phyloP scores from a whole-genome alignment of 257 asterid genomes.

The Solanum tacnaense region DNA sequence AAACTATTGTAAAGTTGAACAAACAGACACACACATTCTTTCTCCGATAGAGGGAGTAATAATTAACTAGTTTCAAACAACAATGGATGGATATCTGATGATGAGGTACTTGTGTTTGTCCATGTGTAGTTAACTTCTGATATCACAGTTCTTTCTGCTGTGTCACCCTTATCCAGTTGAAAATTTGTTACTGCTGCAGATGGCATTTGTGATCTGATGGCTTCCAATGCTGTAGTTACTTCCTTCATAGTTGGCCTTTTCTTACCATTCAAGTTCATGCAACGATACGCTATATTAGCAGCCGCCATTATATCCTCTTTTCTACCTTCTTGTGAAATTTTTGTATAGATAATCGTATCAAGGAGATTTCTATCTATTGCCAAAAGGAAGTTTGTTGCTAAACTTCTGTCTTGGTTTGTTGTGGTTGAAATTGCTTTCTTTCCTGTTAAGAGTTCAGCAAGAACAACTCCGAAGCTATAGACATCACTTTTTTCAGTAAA shows the following conservation, averaged over 20 bases:
- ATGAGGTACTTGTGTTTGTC: background rate
- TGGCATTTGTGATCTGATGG: background rate
- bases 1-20: background rate
- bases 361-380: background rate
- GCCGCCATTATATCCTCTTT: background rate
- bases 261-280: slow-evolving; percentile 2
- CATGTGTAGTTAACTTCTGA: background rate
- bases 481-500: slow-evolving; percentile 3
- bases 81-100: background rate
- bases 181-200: background rate
- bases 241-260: slow-evolving; percentile 7
- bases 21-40: background rate
- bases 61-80: background rate
- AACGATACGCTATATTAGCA: background rate
- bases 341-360: background rate
- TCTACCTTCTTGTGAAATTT: background rate
- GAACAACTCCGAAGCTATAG: slow-evolving; percentile 3
- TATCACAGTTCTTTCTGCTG: background rate
- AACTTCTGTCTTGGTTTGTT: background rate
- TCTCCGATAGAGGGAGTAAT: background rate
- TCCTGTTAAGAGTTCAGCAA: slow-evolving; percentile 3
- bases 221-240: background rate
- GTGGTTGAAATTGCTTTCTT: background rate
- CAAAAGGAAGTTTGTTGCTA: background rate
- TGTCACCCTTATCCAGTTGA: background rate